phyloP scores from a whole-genome alignment of 768 basidiomycete genomes.

The Roridomyces roridus region DNA sequence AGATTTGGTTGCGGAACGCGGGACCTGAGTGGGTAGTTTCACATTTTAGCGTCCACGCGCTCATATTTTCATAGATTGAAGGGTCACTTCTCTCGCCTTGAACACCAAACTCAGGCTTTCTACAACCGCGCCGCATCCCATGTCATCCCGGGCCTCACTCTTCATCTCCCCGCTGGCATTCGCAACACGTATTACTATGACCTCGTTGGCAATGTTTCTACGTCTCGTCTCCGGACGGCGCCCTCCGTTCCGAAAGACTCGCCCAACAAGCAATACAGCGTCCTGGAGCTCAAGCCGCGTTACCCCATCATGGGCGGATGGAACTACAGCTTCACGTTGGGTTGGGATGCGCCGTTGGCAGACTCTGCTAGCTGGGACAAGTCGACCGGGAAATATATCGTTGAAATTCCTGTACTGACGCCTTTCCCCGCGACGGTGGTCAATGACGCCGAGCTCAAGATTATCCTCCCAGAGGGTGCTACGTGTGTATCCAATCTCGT shows the following conservation, averaged over 20 bases:
- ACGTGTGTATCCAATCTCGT: slow-evolving; percentile 60
- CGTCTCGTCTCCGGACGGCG: slow-evolving; percentile 78
- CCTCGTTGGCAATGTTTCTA: slow-evolving; percentile 94
- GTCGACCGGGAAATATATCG: slow-evolving; percentile 67
- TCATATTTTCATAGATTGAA: slow-evolving; percentile 66
- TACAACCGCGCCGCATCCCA: slow-evolving; percentile 72
- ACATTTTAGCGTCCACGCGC: slow-evolving; percentile 12
- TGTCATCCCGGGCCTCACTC: slow-evolving; percentile 71
- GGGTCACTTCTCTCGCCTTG: slow-evolving; percentile 93
- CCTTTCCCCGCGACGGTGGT: slow-evolving; percentile 81
- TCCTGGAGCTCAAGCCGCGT: slow-evolving; percentile 85
- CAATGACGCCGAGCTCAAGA: slow-evolving; percentile 76
- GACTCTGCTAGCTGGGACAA: slow-evolving; percentile 73
- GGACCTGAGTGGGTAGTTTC: slow-evolving; percentile 78
- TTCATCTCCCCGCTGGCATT: slow-evolving; percentile 85
- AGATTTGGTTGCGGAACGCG: slow-evolving; percentile 83
- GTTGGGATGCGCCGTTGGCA: slow-evolving; percentile 89
- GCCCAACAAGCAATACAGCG: slow-evolving; percentile 59
- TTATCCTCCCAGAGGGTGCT: slow-evolving; percentile 95
- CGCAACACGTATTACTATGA: slow-evolving; percentile 90
- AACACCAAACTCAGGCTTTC: slow-evolving; percentile 80
- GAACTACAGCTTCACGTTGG: slow-evolving; percentile 96
- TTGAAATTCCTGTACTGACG: slow-evolving; percentile 88
- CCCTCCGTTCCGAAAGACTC: slow-evolving; percentile 68
- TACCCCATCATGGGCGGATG: slow-evolving; percentile 96